phyloP scores from a whole-genome alignment of 257 asterid species.

The Jasminum sambac region DNA sequence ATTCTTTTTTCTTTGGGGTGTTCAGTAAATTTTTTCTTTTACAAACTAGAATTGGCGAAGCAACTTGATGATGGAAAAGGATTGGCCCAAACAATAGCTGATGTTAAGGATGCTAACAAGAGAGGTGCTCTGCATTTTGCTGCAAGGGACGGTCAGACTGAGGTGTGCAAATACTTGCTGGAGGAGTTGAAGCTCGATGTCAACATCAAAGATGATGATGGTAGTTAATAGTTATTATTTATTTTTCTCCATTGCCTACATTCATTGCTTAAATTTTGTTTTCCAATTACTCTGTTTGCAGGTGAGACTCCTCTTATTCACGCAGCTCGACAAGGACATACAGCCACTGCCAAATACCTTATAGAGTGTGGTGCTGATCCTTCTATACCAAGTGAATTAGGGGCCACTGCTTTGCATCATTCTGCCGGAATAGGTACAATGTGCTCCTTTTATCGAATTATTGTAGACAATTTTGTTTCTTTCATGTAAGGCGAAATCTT shows the following conservation, averaged over 20 bases:
- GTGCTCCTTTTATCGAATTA: neutral
- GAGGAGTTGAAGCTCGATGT: constrained; percentile 86
- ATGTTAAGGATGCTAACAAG: constrained; percentile 92
- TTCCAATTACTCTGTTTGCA: constrained; percentile 31
- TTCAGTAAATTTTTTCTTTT: neutral
- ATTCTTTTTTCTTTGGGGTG: neutral
- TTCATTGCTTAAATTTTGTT: neutral
- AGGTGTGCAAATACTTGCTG: constrained; percentile 82
- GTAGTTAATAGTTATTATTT: constrained; percentile 29
- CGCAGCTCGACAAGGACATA: constrained; percentile 90
- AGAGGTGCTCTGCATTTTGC: constrained; percentile 97
- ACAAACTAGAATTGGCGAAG: constrained; percentile 48
- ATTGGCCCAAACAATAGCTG: constrained; percentile 60
- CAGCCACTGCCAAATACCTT: constrained; percentile 71
- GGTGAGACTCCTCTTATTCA: constrained; percentile 93
- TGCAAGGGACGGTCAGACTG: constrained; percentile 88
- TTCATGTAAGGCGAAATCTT: neutral
- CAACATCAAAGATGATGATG: constrained; percentile 80
- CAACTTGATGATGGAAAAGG: constrained; percentile 89
- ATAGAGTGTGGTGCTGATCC: constrained; percentile 78
- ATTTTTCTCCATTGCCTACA: neutral
- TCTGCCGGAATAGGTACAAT: constrained; percentile 76
- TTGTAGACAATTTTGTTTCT: neutral
- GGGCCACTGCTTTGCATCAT: constrained; percentile 87
- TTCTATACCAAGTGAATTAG: constrained; percentile 77